Base-by-base conservation (phyloP, 306 rosid genomes). In the Oxytropis ochrocephala region DNA sequence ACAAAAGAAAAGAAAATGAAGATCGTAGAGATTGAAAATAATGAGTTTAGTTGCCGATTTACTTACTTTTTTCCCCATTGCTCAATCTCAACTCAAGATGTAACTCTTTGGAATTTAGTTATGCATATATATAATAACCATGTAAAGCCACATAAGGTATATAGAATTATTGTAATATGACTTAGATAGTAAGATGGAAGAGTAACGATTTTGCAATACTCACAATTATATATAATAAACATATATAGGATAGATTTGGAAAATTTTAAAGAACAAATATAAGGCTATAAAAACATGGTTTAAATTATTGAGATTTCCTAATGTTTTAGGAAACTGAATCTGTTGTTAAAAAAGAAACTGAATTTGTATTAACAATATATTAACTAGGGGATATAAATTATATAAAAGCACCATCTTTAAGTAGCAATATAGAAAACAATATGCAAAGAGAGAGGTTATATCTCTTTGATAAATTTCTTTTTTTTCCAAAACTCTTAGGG, bases 11-110 rank as follows among this genome's bases (percentile, higher is more conserved):
- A 27, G 2, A 60, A 36, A 46, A 33, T 10, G 24, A 30, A 59
- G 7, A 50, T 39, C 55, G 29, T 4, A 71, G 7, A 50, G 51
- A 65, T 27, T 33, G 9, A 8, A 56, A 17, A 44, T 8, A 10
- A 53, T 51, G 38, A 68, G 8, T 60, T 29, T 47, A 14, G 42
- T 9, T 54, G 13, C 55, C 10, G 17, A 27, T 33, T 56, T 57
- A 7, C 78, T 38, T 72, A 78, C 78, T 11, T 67, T 67, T 18
- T 59, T 73, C 4, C 75, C 79, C 82, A 79, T 79, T 29, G 47
- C 30, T 67, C 55, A 6, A 18, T 16, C 66, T 78, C 46, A 42
- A 48, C 44, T 36, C 29, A 12, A 24, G 30, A 35, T 49, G 64
- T 39, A 39, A 57, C 43, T 47, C 36, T 14, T 21, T 0, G 1